phyloP scores from a whole-genome alignment of 2,329 filamentous ascomycete genomes.

The Cytospora piceae region DNA sequence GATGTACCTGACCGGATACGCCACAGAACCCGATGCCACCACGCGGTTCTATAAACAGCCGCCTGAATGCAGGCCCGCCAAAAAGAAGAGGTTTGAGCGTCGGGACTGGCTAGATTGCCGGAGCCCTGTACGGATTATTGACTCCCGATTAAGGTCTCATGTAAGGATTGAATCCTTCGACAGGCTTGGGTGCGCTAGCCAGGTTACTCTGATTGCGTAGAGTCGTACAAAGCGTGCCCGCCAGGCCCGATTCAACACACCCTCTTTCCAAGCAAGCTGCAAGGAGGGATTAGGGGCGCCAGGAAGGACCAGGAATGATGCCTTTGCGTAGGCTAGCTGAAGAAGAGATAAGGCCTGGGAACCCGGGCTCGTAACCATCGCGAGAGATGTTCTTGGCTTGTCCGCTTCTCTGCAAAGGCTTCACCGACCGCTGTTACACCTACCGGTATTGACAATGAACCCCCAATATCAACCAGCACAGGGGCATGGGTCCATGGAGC shows the following conservation, averaged over 20 bases:
- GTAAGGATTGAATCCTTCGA: constrained; percentile 10
- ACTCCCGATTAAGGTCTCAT: not conserved
- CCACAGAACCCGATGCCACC: constrained; percentile 10
- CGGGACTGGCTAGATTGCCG: not conserved
- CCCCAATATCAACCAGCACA: constrained; percentile 15
- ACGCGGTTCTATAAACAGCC: constrained; percentile 20
- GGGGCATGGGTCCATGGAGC: not conserved
- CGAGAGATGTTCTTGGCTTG: not conserved
- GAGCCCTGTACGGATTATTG: not conserved
- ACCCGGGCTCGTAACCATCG: not conserved
- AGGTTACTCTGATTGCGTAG: not conserved
- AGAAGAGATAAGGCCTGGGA: constrained; percentile 7
- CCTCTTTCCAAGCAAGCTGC: not conserved
- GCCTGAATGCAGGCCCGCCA: constrained; percentile 15
- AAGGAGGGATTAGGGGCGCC: not conserved
- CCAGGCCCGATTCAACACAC: not conserved
- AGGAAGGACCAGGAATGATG: not conserved
- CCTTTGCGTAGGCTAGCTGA: not conserved
- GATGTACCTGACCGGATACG: constrained; percentile 3
- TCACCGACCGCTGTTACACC: not conserved
- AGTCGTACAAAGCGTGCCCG: not conserved
- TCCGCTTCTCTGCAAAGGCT: not conserved
- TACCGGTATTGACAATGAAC: constrained; percentile 5
- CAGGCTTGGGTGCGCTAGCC: constrained; percentile 16
- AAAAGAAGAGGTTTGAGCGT: not conserved